A percentile compares a stretch with the other conserved stretches of the same genome.
phyloP scores from a whole-genome alignment of 2,329 filamentous ascomycete species.

The Trichoderma gracile region DNA sequence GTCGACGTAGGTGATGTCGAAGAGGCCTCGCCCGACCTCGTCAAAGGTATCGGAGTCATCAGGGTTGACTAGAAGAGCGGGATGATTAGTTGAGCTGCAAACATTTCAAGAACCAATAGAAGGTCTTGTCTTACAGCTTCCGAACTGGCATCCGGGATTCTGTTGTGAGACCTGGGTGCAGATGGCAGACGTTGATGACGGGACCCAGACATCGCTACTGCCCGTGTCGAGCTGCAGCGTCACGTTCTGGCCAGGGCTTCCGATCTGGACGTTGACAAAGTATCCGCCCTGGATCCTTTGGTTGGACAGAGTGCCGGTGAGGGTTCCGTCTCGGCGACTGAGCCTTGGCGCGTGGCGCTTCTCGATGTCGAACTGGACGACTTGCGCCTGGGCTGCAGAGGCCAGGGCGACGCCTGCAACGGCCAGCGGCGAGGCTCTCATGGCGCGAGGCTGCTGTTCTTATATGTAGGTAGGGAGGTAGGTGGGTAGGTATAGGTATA shows the following conservation, averaged over 20 bases:
- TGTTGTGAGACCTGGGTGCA: slow-evolving; percentile 38
- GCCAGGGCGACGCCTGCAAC: slow-evolving; percentile 23
- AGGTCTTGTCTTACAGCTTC: slow-evolving; percentile 46
- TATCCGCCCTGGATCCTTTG: slow-evolving; percentile 50
- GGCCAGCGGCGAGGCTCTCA: slow-evolving; percentile 24
- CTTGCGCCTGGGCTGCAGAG: slow-evolving; percentile 32
- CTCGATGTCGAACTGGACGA: slow-evolving; percentile 53
- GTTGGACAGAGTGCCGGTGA: slow-evolving; percentile 49
- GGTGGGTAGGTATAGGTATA: too few relatives aligned
- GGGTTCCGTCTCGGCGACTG: slow-evolving; percentile 43
- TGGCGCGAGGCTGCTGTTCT: slow-evolving; percentile 1
- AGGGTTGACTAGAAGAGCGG: slow-evolving; percentile 45
- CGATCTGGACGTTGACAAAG: slow-evolving; percentile 58
- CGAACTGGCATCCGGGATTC: slow-evolving; percentile 43
- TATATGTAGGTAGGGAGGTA: not conserved
- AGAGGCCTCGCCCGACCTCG: slow-evolving; percentile 45
- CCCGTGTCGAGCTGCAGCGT: slow-evolving; percentile 64
- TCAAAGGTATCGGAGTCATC: slow-evolving; percentile 49
- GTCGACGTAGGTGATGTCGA: slow-evolving; percentile 64
- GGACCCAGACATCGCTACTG: slow-evolving; percentile 66
- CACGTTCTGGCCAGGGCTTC: slow-evolving; percentile 58
- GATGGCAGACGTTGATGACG: slow-evolving; percentile 41
- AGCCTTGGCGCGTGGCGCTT: slow-evolving; percentile 39
- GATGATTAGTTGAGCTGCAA: not conserved
- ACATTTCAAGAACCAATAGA: not conserved